These are phyloP conservation scores for Zygotorulaspora mrakii DNA, from an alignment of 1,139 yeast genomes.

Conservation along the genomic window DNA sequence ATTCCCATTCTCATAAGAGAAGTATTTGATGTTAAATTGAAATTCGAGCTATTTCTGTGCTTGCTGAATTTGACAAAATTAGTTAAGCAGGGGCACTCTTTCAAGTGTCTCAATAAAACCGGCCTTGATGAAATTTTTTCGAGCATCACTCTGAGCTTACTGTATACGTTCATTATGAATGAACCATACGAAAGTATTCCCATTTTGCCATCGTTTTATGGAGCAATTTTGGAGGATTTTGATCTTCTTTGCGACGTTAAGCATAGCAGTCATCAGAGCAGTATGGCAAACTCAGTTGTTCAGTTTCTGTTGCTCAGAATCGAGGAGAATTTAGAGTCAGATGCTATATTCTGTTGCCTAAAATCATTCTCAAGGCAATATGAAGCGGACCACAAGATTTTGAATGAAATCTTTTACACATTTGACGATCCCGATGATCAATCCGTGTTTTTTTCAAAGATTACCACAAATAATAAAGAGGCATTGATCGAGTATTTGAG, in stretches of 20 bases:
- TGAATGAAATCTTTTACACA: neutral
- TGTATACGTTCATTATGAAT: too few relatives aligned
- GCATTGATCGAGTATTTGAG: neutral
- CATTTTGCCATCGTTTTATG: neutral
- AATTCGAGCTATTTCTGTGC: neutral
- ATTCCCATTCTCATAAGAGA: neutral
- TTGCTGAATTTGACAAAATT: neutral
- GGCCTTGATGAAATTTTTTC: neutral
- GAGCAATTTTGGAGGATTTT: neutral
- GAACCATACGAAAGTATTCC: neutral
- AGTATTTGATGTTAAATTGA: neutral
- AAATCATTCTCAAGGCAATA: neutral
- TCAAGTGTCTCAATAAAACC: neutral
- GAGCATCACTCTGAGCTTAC: neutral
- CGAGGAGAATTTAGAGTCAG: neutral
- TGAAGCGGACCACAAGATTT: neutral
- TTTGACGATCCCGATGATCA: neutral
- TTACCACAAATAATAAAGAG: neutral
- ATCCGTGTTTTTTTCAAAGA: neutral
- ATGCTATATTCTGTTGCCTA: slow-evolving; percentile 3
- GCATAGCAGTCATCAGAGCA: slow-evolving; percentile 3
- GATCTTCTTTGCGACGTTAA: slow-evolving; percentile 3
- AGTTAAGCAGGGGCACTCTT: neutral
- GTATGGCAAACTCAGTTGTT: slow-evolving; percentile 2
- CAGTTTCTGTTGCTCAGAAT: slow-evolving; percentile 5